Evolutionary conservation across 805 yeast species (phyloP).

Genomic region (Lipomyces japonicus): DNA sequence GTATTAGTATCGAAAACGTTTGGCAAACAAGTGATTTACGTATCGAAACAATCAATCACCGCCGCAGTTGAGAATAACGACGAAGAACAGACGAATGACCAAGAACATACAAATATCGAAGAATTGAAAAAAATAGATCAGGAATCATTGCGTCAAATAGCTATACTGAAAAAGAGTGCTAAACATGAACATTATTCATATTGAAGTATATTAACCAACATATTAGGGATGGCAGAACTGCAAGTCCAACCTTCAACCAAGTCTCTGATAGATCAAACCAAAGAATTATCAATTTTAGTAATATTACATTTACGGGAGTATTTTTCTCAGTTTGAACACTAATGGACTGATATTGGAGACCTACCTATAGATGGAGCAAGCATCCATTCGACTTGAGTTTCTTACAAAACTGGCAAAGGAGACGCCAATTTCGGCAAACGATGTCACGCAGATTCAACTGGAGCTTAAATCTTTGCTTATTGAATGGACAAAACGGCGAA

Average conservation of each 20-base stretch:
- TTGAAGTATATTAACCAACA: too few relatives aligned
- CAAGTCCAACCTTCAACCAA: too few relatives aligned
- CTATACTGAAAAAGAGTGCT: not conserved
- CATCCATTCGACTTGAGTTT: slow-evolving; percentile 1
- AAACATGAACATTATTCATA: too few relatives aligned
- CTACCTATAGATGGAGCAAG: slow-evolving; percentile 1
- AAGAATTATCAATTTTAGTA: too few relatives aligned
- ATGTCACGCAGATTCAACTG: not conserved
- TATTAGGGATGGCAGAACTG: too few relatives aligned
- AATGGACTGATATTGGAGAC: too few relatives aligned
- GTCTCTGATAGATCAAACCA: too few relatives aligned
- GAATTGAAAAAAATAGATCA: slow-evolving; percentile 7
- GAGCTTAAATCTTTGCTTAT: slow-evolving; percentile 6
- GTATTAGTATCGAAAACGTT: slow-evolving; percentile 18
- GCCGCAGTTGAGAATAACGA: too few relatives aligned
- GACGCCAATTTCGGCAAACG: slow-evolving; percentile 1
- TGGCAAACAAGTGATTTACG: slow-evolving; percentile 27
- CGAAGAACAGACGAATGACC: too few relatives aligned
- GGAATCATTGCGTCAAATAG: slow-evolving; percentile 1
- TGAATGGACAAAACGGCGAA: slow-evolving; percentile 19
- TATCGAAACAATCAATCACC: slow-evolving; percentile 21
- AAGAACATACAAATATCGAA: too few relatives aligned
- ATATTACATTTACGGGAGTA: too few relatives aligned
- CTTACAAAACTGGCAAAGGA: not conserved
- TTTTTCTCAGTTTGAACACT: too few relatives aligned